These are phyloP conservation scores for grape (Vitis vinifera) DNA, from an alignment of 164 flowering plant species.

Conservation along the genomic window ASM3070453v1 NC_081822.1:3964501-3965000, in stretches of 20 bases:
- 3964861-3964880: constrained; percentile 60
- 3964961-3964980: constrained; percentile 88
- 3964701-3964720: constrained; percentile 67
- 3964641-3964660: constrained; percentile 56
- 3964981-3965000: constrained; percentile 59
- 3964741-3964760: constrained; percentile 61
- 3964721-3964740: constrained; percentile 80
- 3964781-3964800: constrained; percentile 77
- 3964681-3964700: constrained; percentile 49
- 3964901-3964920: constrained; percentile 50
- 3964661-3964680: constrained; percentile 66
- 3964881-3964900: constrained; percentile 44
- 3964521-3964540: constrained; percentile 92
- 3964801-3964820: constrained; percentile 82
- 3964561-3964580: constrained; percentile 54
- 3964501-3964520: constrained; percentile 60
- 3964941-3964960: constrained; percentile 51
- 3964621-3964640: constrained; percentile 85
- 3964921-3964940: constrained; percentile 35
- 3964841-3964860: constrained; percentile 73
- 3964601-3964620: constrained; percentile 64
- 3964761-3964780: constrained; percentile 81
- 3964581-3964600: constrained; percentile 94
- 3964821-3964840: constrained; percentile 54
- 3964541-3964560: constrained; percentile 75